Percentiles rank a stretch among this genome's conserved stretches.
phyloP scores from a whole-genome alignment of 2,329 filamentous ascomycete species.

The Pyricularia grisea region DNA sequence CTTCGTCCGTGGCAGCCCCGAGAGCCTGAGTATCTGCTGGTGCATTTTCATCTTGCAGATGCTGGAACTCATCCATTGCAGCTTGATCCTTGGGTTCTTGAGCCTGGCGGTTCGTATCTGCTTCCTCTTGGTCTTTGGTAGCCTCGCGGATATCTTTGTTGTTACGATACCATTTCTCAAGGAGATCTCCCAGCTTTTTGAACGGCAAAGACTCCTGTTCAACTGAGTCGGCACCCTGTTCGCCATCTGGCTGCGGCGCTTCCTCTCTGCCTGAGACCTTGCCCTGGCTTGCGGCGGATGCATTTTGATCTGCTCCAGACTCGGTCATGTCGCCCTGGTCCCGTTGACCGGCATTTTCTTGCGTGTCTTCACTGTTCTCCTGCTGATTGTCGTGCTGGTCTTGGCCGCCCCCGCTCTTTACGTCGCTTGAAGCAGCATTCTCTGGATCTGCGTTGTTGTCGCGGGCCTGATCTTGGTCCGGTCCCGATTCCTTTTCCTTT shows the following conservation, averaged over 20 bases:
- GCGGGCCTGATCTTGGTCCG: slow-evolving; percentile 27
- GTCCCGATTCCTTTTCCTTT: slow-evolving; percentile 31
- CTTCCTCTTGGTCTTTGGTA: slow-evolving; percentile 34
- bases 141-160: slow-evolving; percentile 70
- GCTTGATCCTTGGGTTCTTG: slow-evolving; percentile 52
- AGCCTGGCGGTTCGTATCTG: slow-evolving; percentile 39
- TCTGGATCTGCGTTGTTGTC: slow-evolving; percentile 32
- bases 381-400: slow-evolving; percentile 30
- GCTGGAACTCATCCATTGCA: slow-evolving; percentile 79
- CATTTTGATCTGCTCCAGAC: slow-evolving; percentile 44
- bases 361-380: slow-evolving; percentile 42
- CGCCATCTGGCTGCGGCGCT: slow-evolving; percentile 31
- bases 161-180: slow-evolving; percentile 88
- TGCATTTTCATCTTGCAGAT: slow-evolving; percentile 75
- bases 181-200: slow-evolving; percentile 86
- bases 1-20: slow-evolving; percentile 79
- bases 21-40: slow-evolving; percentile 84
- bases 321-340: slow-evolving; percentile 60
- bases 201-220: slow-evolving; percentile 57
- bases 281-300: slow-evolving; percentile 54
- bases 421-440: slow-evolving; percentile 54
- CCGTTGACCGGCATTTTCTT: slow-evolving; percentile 51
- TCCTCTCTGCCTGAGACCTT: slow-evolving; percentile 31
- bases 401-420: slow-evolving; percentile 55
- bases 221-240: slow-evolving; percentile 26